Percentiles rank a stretch among this genome's conserved stretches.
phyloP scores from a whole-genome alignment of 176 grass and related monocot genomes.

The Oryza coarctata region DNA sequence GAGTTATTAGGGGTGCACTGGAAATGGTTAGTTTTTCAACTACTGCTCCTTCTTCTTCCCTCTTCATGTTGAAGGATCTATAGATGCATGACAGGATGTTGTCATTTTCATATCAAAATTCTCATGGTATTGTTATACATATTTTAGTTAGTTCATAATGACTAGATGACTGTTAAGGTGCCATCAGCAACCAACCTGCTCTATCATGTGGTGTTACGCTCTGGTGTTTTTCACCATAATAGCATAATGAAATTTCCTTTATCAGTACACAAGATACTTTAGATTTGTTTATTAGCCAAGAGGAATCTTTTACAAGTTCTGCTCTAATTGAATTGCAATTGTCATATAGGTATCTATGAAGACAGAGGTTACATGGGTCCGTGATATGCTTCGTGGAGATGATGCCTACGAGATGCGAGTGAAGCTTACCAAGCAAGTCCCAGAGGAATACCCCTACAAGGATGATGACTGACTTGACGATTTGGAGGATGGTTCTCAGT shows the following conservation, averaged over 20 bases:
- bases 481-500: not conserved
- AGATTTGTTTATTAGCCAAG: not conserved
- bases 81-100: not conserved
- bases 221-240: not conserved
- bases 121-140: not conserved
- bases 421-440: conserved; percentile 93
- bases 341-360: conserved; percentile 85
- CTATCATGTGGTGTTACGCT: not conserved
- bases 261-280: not conserved
- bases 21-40: conserved; percentile 74
- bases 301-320: not conserved
- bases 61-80: not conserved
- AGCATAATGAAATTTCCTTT: not conserved
- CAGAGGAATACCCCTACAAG: conserved; percentile 98
- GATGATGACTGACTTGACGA: conserved; percentile 66
- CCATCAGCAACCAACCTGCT: not conserved
- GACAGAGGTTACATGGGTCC: conserved; percentile 93
- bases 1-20: conserved; percentile 86
- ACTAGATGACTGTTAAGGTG: not conserved
- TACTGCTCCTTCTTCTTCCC: not conserved
- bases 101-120: not conserved
- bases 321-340: not conserved
- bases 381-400: conserved; percentile 89
- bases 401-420: conserved; percentile 92
- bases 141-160: not conserved